Percentiles rank a stretch among this genome's conserved stretches.
phyloP scores from a whole-genome alignment of 2,329 filamentous ascomycete species.

The Colletotrichum karsti region DNA sequence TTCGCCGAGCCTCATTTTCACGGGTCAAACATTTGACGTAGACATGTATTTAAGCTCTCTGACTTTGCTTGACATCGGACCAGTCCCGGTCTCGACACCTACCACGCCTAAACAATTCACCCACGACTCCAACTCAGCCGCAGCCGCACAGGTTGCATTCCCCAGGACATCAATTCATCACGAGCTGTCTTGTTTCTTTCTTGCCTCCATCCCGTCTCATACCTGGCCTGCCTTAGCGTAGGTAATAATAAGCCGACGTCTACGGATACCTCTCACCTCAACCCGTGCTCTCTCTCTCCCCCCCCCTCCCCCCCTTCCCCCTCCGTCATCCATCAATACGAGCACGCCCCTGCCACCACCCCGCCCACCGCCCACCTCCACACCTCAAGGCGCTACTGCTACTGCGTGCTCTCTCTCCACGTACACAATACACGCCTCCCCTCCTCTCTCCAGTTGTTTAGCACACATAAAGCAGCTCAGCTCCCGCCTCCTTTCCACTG shows the following conservation, averaged over 20 bases:
- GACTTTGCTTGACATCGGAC: background rate
- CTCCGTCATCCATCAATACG: slow-evolving; percentile 23
- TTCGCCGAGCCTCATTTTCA: background rate
- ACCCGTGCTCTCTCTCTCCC: slow-evolving; percentile 5
- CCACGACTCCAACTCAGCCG: background rate
- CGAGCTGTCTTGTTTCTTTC: slow-evolving; percentile 2
- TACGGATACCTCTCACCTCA: slow-evolving; percentile 13
- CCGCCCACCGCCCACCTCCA: slow-evolving; percentile 26
- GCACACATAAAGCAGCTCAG: slow-evolving; percentile 33
- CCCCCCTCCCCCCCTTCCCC: background rate
- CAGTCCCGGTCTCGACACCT: background rate
- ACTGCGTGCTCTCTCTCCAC: slow-evolving; percentile 28
- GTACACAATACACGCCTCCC: slow-evolving; percentile 29
- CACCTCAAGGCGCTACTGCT: slow-evolving; percentile 11
- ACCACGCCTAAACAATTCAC: too few species aligned
- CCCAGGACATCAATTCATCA: background rate
- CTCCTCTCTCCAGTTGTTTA: slow-evolving; percentile 6
- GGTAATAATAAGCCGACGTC: background rate
- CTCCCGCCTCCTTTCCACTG: slow-evolving; percentile 29
- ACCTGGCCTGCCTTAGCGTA: background rate
- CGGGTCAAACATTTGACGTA: background rate
- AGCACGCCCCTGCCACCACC: slow-evolving; percentile 28
- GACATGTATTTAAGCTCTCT: background rate
- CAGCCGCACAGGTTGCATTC: background rate
- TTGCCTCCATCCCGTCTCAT: background rate